phyloP scores from a whole-genome alignment of 768 basidiomycete species.

The Naganishia vaughanmartiniae region DNA sequence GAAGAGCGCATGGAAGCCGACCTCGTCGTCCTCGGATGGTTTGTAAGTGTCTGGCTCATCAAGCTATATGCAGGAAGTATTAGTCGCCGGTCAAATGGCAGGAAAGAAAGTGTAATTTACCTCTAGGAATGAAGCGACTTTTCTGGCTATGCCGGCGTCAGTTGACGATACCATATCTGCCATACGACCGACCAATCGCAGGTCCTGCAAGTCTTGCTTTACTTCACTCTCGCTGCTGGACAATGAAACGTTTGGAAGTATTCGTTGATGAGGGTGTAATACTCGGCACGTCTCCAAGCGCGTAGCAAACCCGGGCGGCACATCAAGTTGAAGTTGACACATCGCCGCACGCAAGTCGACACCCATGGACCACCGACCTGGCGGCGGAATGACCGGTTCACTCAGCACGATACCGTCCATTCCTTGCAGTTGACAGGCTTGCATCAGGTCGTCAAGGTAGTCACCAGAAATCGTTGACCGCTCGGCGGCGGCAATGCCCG shows the following conservation, averaged over 20 bases:
- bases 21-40: conserved; percentile 44
- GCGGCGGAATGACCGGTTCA: background rate
- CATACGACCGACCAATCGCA: background rate
- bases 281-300: background rate
- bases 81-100: background rate
- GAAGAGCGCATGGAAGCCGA: conserved; percentile 33
- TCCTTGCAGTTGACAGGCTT: conserved; percentile 34
- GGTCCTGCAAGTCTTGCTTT: conserved; percentile 1
- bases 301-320: no score
- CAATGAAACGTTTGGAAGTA: background rate
- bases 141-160: conserved; percentile 58
- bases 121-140: conserved; percentile 52
- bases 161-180: conserved; percentile 56
- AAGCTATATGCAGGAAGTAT: conserved; percentile 32
- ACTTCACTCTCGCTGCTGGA: background rate
- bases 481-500: conserved; percentile 58
- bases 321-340: conserved; percentile 61
- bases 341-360: conserved; percentile 69
- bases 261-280: background rate
- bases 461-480: conserved; percentile 2
- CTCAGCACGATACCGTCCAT: conserved; percentile 30
- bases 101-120: conserved; percentile 49
- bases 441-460: conserved; percentile 9
- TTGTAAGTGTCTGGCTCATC: conserved; percentile 49
- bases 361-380: conserved; percentile 18